Conservation (phyloP, 106 monocot species). For the Dendrobium huoshanense region DNA sequence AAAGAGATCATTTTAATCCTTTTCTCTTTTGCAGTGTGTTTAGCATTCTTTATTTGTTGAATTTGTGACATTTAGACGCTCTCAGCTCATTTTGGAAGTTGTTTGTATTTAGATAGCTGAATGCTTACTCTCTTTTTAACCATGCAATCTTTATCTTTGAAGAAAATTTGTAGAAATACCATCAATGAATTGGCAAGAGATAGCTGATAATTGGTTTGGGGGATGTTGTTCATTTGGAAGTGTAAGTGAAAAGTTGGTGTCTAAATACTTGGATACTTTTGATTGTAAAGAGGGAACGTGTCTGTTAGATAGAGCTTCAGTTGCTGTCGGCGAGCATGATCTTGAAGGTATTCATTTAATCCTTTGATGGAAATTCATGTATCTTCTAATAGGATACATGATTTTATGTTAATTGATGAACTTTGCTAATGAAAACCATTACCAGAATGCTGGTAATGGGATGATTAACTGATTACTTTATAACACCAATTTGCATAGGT, state of each 20-base stretch:
- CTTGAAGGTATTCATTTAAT: conserved; percentile 41
- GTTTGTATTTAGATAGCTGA: background rate
- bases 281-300: conserved; percentile 40
- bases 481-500: conserved; percentile 4
- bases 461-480: background rate
- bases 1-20: too few species aligned
- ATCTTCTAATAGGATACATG: background rate
- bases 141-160: conserved; percentile 9
- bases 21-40: background rate
- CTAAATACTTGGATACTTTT: conserved; percentile 43
- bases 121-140: background rate
- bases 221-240: conserved; percentile 91
- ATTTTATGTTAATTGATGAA: background rate
- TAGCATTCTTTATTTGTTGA: background rate
- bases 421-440: background rate
- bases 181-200: conserved; percentile 80
- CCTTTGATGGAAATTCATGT: conserved; percentile 1
- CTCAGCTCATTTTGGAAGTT: background rate
- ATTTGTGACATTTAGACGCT: background rate
- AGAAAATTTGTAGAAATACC: conserved; percentile 82
- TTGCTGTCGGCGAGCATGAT: conserved; percentile 58
- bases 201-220: conserved; percentile 99
- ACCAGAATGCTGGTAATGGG: background rate
- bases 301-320: conserved; percentile 60
- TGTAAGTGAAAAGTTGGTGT: conserved; percentile 67